These are phyloP conservation scores for Nymphaea thermarum DNA, from an alignment of 164 flowering plant genomes.

Conservation along the genomic window DNA sequence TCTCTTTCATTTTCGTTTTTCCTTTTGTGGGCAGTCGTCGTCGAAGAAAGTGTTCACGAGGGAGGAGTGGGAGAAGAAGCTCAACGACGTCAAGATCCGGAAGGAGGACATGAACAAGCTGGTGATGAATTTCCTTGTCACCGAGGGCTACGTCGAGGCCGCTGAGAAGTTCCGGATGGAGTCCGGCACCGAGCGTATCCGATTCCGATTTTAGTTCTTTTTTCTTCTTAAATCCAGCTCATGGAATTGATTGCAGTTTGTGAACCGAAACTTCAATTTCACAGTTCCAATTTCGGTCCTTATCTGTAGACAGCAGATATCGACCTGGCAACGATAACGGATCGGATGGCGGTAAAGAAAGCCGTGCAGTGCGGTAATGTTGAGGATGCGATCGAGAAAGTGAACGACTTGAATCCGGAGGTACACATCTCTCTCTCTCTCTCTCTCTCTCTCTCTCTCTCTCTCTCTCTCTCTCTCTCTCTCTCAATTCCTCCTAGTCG, in stretches of 20 bases:
- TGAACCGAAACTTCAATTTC: not conserved
- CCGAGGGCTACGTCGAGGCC: conserved; percentile 88
- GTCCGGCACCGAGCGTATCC: conserved; percentile 94
- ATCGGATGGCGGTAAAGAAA: conserved; percentile 90
- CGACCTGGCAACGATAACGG: conserved; percentile 80
- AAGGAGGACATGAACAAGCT: conserved; percentile 92
- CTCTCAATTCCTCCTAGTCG: no score
- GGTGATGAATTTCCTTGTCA: conserved; percentile 94
- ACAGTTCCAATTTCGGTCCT: conserved; percentile 13
- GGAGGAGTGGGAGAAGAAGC: conserved; percentile 93
- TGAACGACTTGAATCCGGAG: conserved; percentile 92
- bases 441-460: no score
- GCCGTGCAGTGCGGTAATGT: conserved; percentile 86
- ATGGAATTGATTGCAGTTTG: not conserved
- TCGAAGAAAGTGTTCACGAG: conserved; percentile 73
- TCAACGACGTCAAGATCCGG: conserved; percentile 55
- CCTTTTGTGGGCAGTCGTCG: conserved; percentile 28
- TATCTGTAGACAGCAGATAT: conserved; percentile 59
- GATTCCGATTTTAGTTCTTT: not conserved
- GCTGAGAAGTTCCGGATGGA: conserved; percentile 71
- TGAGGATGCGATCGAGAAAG: conserved; percentile 94
- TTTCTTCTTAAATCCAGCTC: not conserved
- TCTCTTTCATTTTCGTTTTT: no score
- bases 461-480: no score
- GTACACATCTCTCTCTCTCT: conserved; percentile 15